phyloP scores from a whole-genome alignment of 2,329 filamentous ascomycete species.

The Gnomoniopsis sp. region DNA sequence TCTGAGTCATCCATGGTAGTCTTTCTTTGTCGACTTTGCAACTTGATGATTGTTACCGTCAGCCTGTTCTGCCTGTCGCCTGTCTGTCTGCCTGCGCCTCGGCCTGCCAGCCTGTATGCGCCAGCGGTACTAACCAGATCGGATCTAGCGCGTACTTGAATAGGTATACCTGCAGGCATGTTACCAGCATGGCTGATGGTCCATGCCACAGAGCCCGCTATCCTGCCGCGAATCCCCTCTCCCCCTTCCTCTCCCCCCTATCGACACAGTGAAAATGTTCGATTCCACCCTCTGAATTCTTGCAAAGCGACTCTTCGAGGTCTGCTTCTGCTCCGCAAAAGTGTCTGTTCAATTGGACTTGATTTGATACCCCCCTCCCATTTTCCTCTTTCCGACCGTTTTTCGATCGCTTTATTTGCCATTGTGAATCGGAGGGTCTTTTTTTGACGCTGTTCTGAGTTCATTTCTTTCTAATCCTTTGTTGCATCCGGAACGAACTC shows the following conservation, averaged over 20 bases:
- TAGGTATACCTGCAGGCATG: too few species aligned
- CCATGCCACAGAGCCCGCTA: constrained; percentile 12
- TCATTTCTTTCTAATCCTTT: constrained; percentile 10
- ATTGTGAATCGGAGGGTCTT: neutral
- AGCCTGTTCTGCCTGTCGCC: too few species aligned
- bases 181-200: constrained; percentile 21
- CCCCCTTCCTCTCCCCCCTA: constrained; percentile 33
- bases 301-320: constrained; percentile 51
- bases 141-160: neutral
- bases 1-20: too few species aligned
- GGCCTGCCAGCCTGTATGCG: too few species aligned
- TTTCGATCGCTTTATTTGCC: constrained; percentile 7
- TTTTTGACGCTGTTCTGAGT: neutral
- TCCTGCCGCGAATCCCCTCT: constrained; percentile 19
- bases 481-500: constrained; percentile 13
- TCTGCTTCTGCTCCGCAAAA: constrained; percentile 43
- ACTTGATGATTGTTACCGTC: too few species aligned
- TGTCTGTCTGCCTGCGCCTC: too few species aligned
- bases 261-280: constrained; percentile 55
- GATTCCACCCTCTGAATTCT: constrained; percentile 47
- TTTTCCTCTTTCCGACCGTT: constrained; percentile 20
- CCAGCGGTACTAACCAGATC: neutral
- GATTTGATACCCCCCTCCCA: constrained; percentile 30
- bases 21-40: too few species aligned
- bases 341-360: constrained; percentile 8